phyloP scores from a whole-genome alignment of 257 asterid genomes.

The Solanum appendiculatum region DNA sequence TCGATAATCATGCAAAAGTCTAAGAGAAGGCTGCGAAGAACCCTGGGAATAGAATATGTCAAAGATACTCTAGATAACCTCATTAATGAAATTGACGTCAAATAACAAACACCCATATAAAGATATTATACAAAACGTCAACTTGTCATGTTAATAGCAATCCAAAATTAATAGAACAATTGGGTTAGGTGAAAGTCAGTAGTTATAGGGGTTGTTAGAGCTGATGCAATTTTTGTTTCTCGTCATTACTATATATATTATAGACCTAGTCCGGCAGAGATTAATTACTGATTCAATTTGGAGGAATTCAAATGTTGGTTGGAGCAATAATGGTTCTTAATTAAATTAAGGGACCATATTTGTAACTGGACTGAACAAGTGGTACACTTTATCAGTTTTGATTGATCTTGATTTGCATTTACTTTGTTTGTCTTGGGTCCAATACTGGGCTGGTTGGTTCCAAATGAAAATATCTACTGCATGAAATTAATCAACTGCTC shows the following conservation, averaged over 20 bases:
- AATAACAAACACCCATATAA: background rate
- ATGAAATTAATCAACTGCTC: constrained; percentile 30
- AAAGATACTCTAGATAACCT: background rate
- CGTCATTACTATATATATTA: constrained; percentile 1
- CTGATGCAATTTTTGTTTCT: constrained; percentile 1
- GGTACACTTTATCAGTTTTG: constrained; percentile 6
- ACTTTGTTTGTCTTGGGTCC: constrained; percentile 34
- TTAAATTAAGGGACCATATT: constrained; percentile 23
- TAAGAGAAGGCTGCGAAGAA: background rate
- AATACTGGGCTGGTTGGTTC: constrained; percentile 9
- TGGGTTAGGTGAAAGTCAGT: constrained; percentile 38
- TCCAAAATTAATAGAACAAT: constrained; percentile 25
- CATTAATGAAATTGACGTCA: background rate
- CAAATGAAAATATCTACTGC: constrained; percentile 32
- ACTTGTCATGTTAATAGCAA: constrained; percentile 32
- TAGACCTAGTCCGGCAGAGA: constrained; percentile 24
- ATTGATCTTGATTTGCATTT: constrained; percentile 9
- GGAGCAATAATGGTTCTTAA: constrained; percentile 20
- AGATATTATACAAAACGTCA: constrained; percentile 19
- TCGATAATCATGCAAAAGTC: constrained; percentile 1
- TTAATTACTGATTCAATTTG: background rate
- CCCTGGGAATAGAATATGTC: background rate
- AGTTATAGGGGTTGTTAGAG: background rate
- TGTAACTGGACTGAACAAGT: background rate
- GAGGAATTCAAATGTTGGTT: constrained; percentile 21